phyloP scores from a whole-genome alignment of 148 eudicot genomes.

The Diospyros kaki region DNA sequence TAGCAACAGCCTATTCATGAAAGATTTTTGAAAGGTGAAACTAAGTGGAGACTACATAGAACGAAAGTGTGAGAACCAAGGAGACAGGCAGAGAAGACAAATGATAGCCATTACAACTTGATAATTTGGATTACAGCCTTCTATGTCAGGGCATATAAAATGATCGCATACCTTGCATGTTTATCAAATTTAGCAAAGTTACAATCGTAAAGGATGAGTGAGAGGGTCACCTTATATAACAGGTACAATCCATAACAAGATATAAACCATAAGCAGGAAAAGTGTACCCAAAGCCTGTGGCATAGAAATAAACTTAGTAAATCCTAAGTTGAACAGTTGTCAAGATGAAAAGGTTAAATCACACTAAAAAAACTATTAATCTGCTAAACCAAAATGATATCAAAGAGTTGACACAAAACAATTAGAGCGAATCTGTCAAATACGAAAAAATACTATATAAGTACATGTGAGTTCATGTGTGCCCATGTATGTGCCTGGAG shows the following conservation, averaged over 20 bases:
- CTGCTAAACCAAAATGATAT: background rate
- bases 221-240: constrained; percentile 60
- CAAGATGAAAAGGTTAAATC: constrained; percentile 5
- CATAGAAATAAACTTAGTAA: constrained; percentile 9
- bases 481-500: background rate
- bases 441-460: background rate
- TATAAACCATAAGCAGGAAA: constrained; percentile 73
- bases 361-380: background rate
- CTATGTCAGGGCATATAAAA: background rate
- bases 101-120: too few species aligned
- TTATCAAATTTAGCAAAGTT: background rate
- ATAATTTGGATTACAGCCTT: background rate
- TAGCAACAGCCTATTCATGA: too few species aligned
- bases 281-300: constrained; percentile 95
- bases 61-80: too few species aligned
- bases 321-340: constrained; percentile 2
- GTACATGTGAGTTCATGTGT: background rate
- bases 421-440: background rate
- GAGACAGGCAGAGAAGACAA: too few species aligned
- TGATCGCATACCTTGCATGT: background rate
- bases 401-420: background rate
- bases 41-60: too few species aligned
- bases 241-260: constrained; percentile 73
- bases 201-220: background rate
- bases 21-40: background rate